These are phyloP conservation scores for Solanum paucissectum DNA, from an alignment of 257 asterid genomes.

Conservation along the genomic window DNA sequence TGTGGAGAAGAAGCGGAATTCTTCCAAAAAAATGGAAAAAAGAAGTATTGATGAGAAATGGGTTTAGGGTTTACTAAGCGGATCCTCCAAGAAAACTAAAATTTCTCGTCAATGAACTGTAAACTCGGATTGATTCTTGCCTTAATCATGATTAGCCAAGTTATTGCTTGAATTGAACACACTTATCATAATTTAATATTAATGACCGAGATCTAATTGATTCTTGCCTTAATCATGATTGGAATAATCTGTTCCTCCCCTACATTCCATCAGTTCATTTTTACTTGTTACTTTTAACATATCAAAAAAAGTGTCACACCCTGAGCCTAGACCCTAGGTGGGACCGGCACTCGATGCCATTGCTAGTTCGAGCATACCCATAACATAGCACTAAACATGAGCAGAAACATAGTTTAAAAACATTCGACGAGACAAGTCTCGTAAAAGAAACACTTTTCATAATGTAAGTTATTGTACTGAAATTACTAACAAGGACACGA, in stretches of 20 bases:
- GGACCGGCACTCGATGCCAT: not conserved
- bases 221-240: not conserved
- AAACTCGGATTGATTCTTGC: not conserved
- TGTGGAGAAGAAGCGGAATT: not conserved
- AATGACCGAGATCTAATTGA: not conserved
- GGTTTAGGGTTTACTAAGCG: not conserved
- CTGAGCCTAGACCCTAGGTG: not conserved
- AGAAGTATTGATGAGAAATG: not conserved
- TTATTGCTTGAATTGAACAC: not conserved
- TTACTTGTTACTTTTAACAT: not conserved
- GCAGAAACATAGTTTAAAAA: not conserved
- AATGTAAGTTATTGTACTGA: not conserved
- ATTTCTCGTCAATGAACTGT: not conserved
- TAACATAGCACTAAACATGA: not conserved
- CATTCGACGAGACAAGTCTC: not conserved
- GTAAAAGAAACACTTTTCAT: not conserved
- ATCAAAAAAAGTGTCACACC: not conserved
- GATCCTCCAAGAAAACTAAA: not conserved
- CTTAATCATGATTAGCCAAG: not conserved
- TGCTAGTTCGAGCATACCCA: not conserved
- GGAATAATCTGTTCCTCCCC: not conserved
- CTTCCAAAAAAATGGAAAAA: not conserved
- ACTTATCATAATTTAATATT: not conserved
- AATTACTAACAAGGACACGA: not conserved
- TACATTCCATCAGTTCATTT: not conserved